Conservation (phyloP, 371 early-diverging fungal species). For the Choanephora cucurbitarum region DNA sequence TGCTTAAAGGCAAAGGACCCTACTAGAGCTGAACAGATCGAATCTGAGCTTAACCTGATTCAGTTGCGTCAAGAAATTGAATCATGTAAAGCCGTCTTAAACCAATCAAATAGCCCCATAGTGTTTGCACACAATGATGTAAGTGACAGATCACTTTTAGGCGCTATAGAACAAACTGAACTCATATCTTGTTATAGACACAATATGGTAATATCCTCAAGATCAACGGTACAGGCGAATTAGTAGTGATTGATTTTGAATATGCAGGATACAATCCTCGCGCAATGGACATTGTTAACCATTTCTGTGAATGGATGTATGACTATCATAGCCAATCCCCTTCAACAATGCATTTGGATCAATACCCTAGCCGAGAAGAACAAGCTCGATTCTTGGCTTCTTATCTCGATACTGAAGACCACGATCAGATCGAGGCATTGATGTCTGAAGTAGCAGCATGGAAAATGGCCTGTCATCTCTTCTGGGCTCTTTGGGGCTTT, state of each 20-base stretch:
- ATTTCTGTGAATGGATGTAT: conserved; percentile 90
- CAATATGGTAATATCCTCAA: conserved; percentile 43
- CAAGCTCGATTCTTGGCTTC: conserved; percentile 64
- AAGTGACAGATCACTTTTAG: no score
- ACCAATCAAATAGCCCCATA: conserved; percentile 50
- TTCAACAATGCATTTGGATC: conserved; percentile 46
- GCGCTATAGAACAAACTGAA: conserved; percentile 1
- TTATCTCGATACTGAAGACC: conserved; percentile 46
- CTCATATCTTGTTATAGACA: conserved; percentile 15
- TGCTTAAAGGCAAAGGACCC: conserved; percentile 20
- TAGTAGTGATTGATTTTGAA: conserved; percentile 72
- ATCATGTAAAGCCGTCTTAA: conserved; percentile 39
- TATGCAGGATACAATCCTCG: conserved; percentile 87
- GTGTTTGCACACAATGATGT: conserved; percentile 89
- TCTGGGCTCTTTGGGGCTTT: conserved; percentile 87
- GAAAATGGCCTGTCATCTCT: conserved; percentile 67
- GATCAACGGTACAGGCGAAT: conserved; percentile 24
- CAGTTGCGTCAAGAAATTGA: conserved; percentile 51
- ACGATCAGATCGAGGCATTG: conserved; percentile 18
- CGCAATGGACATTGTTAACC: conserved; percentile 86
- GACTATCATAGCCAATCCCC: conserved; percentile 68
- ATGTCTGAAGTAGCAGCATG: conserved; percentile 48
- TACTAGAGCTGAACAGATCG: conserved; percentile 22
- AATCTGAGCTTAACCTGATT: conserved; percentile 44
- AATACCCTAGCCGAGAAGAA: conserved; percentile 63